Base-by-base conservation (phyloP, 1,284 basidiomycete species). In the Naganishia sp. region DNA sequence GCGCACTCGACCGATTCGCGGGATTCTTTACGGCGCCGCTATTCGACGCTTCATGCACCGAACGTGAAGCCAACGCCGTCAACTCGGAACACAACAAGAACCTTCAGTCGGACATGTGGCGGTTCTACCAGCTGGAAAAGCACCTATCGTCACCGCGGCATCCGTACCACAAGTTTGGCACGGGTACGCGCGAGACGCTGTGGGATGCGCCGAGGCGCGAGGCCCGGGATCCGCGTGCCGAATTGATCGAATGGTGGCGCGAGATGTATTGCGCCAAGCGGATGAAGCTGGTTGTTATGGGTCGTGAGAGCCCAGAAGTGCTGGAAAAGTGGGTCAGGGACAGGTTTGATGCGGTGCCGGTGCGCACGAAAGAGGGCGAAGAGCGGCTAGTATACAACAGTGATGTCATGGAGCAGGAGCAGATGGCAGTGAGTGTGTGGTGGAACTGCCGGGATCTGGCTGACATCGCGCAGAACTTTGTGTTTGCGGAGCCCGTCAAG, bases 31-130 rank as follows among this genome's bases (percentile, higher is more conserved):
- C 91, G 72, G 89, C 88, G 46, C 96, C 96, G 0, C 84, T 96
- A 60, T 99, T 99, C 76, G 82, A 90, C 42, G 77, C 77, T 68
- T 92, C 90, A 18, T 95, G 95, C 77, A 95, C 95, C 0, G 86
- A 90, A 62, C 87, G 96, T 53, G 96, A 99, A 80, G 86, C 98
- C 71, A 94, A 94, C 72, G 96, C 96, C 1, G 96, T 99, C 43
- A 90, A 99, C 77, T 97, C 94, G 0, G 96, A 99, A 77, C 90
- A 99, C 84, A 94, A 93, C 83, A 99, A 99, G 83, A 99, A 99
- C 76, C 85, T 93, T 60, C 95, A 98, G 80, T 83, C 83, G n/a
- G 95, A 99, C 77, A 82, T 89, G 75, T 98, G 94, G 94, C 87
- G 96, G n/a, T 87, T 94, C 65, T 98, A 91, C 81, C 96, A 99